Evolutionary conservation across 2,329 filamentous ascomycete species (phyloP), one percentile per base, ranked within the genome.

Genomic region (Botrytis pseudocinerea): DNA sequence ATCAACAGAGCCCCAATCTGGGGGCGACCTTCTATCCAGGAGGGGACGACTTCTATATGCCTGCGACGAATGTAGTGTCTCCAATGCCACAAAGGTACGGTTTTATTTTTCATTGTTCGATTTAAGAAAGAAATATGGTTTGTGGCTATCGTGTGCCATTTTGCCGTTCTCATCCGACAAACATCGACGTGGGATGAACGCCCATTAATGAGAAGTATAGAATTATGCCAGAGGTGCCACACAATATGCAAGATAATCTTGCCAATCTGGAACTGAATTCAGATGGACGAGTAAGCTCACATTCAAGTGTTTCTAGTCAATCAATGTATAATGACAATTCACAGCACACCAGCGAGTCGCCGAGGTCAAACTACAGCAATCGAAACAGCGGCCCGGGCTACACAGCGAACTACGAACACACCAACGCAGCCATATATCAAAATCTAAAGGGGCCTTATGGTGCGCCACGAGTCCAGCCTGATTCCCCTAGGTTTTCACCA

Each of bases 181-280:
- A 35, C 14, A 65, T 28, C 9, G 60, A 54, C 16, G 22, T 42
- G 35, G 18, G 60, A 40, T 57, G 57, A 61, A 32, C 40, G 54
- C 32, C 51, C 51, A 68, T 73, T 75, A 71, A 76, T 63, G 42
- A n/a, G 18, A 68, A 61, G 12, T n/a, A 61, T 62, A 97, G 94
- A 85, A 90, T 97, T 80, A 97, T 95, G 90, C 93, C 94, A 82
- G 94, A 98, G 87, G 94, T 98, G 77, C 94, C 95, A 78, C 93
- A 95, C 83, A 95, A 97, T 84, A 98, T 99, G 89, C 94, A 97
- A 85, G 92, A 97, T 80, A 95, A 93, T 83, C 89, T 99, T 77
- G 93, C 95, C 80, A 91, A 95, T 82, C 90, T 99, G 85, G 95
- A 98, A 86, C 87, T 94, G 74, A 91, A 94, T 85, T 92, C 92